Evolutionary conservation across 805 yeast genomes (phyloP), one percentile per base, ranked within the genome.

Genomic region (Starmerella scarabaei): DNA sequence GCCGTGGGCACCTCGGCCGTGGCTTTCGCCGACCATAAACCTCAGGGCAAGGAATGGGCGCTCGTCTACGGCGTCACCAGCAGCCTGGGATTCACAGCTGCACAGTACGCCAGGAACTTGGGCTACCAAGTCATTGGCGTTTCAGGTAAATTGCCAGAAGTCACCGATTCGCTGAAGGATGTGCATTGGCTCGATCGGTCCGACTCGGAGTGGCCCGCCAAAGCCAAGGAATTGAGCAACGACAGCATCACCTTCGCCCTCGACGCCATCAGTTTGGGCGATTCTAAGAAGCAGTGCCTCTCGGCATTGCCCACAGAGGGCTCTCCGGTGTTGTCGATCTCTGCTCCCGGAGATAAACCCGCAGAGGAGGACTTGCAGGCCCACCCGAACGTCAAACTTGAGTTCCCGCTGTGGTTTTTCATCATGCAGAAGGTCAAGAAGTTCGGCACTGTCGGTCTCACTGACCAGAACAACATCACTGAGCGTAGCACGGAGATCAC

Each of bases 21-120:
- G 54, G 41, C 59, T 66, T 16, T 64, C 62, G 36, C 50, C 51
- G 40, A 57, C 59, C 49, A 55, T 43, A 5, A 7, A 6, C 27
- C 26, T 23, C 21, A 35, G 12, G 26, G 27, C 26, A 34, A 29
- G 16, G 41, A 49, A 37, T 44, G 35, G 40, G 48, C 50, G 16
- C 47, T 58, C 9, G 44, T 58, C 11, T 58, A 55, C 46, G 61
- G 62, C 3, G 86, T 80, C 47, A 72, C 82, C 15, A 67, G 80
- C 17, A 68, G 78, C 17, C 66, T 77, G 11, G 85, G 84, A 20
- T 64, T 62, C 37, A 35, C 62, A 19, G 72, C 75, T 8, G 67
- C 76, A 40, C 86, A 80, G 62, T 47, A 75, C 33, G 79, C 78
- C 18, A 70, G 70, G 49, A 53, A 62, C 27, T 43, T 70, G 20